Conservation (phyloP, 148 eudicot species). For the Bassia scoparia region DNA sequence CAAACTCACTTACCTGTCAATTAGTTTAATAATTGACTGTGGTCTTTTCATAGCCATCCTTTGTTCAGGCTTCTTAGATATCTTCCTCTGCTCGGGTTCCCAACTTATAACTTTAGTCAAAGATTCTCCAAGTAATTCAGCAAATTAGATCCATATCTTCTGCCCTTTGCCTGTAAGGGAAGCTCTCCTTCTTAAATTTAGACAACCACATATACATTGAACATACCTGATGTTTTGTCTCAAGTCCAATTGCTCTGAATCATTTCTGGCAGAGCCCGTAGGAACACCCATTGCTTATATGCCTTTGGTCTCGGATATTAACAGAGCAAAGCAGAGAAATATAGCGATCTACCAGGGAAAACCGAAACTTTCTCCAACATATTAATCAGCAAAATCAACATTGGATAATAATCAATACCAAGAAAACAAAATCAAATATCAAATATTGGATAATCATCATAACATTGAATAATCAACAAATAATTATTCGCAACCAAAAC, state of each 20-base stretch:
- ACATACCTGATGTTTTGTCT: constrained; percentile 87
- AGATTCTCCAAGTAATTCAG: constrained; percentile 73
- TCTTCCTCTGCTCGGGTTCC: constrained; percentile 79
- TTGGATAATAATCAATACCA: too few relatives aligned
- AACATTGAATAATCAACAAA: too few relatives aligned
- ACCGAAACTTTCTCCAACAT: constrained; percentile 82
- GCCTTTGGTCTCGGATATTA: constrained; percentile 89
- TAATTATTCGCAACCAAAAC: too few relatives aligned
- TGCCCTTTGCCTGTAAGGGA: constrained; percentile 75
- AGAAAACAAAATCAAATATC: too few relatives aligned
- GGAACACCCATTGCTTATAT: constrained; percentile 95
- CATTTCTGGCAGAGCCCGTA: constrained; percentile 68
- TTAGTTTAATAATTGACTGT: constrained; percentile 48
- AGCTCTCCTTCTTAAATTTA: constrained; percentile 67
- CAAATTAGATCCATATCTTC: constrained; percentile 83
- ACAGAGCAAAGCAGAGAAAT: constrained; percentile 96
- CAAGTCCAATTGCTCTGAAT: constrained; percentile 93
- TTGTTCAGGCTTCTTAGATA: constrained; percentile 34
- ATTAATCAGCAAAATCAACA: too few relatives aligned
- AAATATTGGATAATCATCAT: too few relatives aligned
- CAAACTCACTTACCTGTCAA: constrained; percentile 46
- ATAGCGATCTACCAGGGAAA: constrained; percentile 84
- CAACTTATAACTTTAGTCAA: constrained; percentile 66
- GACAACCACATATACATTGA: constrained; percentile 96
- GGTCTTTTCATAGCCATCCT: constrained; percentile 77